A percentile compares a stretch with the other conserved stretches of the same genome.
These are phyloP conservation scores for Toxicodendron radicans DNA, from an alignment of 345 rosid genomes.

Conservation along the genomic window DNA sequence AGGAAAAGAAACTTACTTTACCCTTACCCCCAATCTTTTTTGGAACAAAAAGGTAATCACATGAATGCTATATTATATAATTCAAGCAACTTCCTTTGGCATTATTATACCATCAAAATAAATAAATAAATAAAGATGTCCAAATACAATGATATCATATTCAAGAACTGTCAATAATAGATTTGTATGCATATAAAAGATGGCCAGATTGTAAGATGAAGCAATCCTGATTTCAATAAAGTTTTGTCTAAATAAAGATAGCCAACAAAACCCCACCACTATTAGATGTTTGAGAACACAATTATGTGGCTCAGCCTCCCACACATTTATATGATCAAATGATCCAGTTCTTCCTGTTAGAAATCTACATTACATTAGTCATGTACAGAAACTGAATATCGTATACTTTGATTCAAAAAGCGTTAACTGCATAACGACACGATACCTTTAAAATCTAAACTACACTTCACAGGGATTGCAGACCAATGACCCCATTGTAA, in stretches of 20 bases:
- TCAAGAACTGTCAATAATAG: not conserved
- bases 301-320: constrained; percentile 22
- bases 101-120: not conserved
- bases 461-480: constrained; percentile 4
- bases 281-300: constrained; percentile 30
- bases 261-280: constrained; percentile 37
- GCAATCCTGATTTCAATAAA: constrained; percentile 15
- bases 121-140: not conserved
- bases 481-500: constrained; percentile 8
- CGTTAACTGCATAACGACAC: not conserved
- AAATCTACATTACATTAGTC: constrained; percentile 16
- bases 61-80: not conserved
- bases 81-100: not conserved
- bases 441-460: constrained; percentile 7
- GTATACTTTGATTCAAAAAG: not conserved
- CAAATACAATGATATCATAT: not conserved
- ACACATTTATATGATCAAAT: constrained; percentile 11
- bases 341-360: constrained; percentile 13
- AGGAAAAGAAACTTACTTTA: too few relatives aligned
- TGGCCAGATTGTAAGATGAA: constrained; percentile 16
- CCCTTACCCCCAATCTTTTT: too few relatives aligned
- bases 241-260: constrained; percentile 23
- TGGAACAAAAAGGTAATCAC: too few relatives aligned
- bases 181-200: constrained; percentile 10
- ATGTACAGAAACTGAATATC: constrained; percentile 1